Base-by-base conservation (phyloP, 1,139 yeast genomes). In the Yamadazyma trypodendri region DNA sequence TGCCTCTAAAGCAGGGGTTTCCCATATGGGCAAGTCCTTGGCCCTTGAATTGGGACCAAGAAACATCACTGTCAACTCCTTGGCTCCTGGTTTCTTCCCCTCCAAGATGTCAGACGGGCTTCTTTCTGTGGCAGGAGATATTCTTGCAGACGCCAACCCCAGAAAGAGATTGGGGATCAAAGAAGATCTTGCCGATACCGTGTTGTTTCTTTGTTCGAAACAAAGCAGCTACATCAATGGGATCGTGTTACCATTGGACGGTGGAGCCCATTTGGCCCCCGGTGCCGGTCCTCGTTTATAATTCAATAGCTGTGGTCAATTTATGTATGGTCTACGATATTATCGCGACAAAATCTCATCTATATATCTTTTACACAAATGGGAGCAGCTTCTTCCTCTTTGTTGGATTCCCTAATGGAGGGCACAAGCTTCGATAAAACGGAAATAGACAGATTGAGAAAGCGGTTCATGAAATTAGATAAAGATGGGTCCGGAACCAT, bases 401-500 rank as follows among this genome's bases (percentile, higher is more conserved):
- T 84, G 33, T 69, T 84, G 37, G 89, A 84, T 45, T 72, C 77
- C 44, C 72, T 84, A 29, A 78, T 80, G 57, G 88, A 82, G 56
- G 88, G 86, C 30, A 83, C 92, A n/a, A 81, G 81, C 61, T 84
- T 88, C 58, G 90, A 86, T 44, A 75, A 84, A 37, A 96, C 88
- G 48, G 99, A 94, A 57, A 85, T 94, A 37, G 95, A 90, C 57
- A 74, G 98, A 44, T 70, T 94, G 45, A 79, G 96, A 45, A 89
- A 89, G 56, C 71, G 98, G 48, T 94, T 94, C 60, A 86, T 90
- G 95, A 94, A 94, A 58, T 69, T 94, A 37, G 99, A 94, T 61
- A 82, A 84, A 47, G 97, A 94, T 59, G 84, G 90, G 38, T 81
- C 90, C 3, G 98, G 98, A 1, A 82, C 95, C 15, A 86, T 94